Conservation (phyloP, 2,329 filamentous ascomycete genomes). For the Rachicladosporium sp. region DNA sequence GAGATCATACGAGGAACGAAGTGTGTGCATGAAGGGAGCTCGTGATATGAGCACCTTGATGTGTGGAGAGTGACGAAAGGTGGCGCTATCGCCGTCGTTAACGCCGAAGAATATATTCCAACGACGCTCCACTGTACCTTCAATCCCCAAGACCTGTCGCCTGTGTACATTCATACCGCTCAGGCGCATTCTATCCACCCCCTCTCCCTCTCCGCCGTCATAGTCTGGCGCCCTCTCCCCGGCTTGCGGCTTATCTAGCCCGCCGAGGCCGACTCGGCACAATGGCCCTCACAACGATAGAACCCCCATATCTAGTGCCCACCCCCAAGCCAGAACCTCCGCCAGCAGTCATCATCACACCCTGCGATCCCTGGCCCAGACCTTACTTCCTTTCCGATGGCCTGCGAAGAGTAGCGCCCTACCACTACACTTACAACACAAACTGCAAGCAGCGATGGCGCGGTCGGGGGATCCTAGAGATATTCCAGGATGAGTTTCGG, state of each 20-base stretch:
- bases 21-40: no score
- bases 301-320: constrained; percentile 2
- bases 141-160: no score
- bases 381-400: constrained; percentile 80
- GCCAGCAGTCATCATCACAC: constrained; percentile 39
- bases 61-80: no score
- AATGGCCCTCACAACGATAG: constrained; percentile 3
- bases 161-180: no score
- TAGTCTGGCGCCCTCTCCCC: constrained; percentile 38
- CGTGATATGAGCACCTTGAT: no score
- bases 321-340: constrained; percentile 20
- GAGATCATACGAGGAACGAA: no score
- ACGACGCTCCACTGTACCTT: no score
- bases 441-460: constrained; percentile 92
- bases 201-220: neutral
- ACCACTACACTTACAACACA: constrained; percentile 90
- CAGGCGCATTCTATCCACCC: neutral
- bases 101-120: no score
- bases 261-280: constrained; percentile 31
- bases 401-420: constrained; percentile 70
- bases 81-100: no score
- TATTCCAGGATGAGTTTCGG: constrained; percentile 85
- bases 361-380: constrained; percentile 47
- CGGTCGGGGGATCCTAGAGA: constrained; percentile 65
- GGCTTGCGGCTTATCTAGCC: constrained; percentile 40